Conservation (phyloP, 192 early-diverging fungal species). For the Funneliformis geosporum region DNA sequence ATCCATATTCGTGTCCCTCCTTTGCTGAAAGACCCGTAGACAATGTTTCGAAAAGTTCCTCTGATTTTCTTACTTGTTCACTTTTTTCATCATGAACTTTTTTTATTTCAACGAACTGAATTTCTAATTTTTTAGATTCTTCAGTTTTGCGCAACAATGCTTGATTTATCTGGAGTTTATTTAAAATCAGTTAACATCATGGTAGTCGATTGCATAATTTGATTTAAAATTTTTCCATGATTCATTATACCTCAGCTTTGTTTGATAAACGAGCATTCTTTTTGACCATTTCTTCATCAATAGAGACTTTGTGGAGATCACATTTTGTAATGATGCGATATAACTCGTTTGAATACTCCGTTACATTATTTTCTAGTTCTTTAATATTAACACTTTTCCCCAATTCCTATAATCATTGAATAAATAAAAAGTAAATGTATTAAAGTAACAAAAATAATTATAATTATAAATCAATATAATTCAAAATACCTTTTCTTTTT, state of each 20-base stretch:
- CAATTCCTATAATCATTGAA: slow-evolving; percentile 48
- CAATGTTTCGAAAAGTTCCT: slow-evolving; percentile 89
- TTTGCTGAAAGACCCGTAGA: slow-evolving; percentile 89
- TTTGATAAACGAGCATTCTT: slow-evolving; percentile 38
- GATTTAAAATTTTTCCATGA: background rate
- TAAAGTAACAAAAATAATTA: background rate
- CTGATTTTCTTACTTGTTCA: slow-evolving; percentile 61
- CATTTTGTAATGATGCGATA: slow-evolving; percentile 83
- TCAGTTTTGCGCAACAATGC: slow-evolving; percentile 43
- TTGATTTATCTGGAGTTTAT: slow-evolving; percentile 47
- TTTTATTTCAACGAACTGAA: slow-evolving; percentile 55
- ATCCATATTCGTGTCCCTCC: slow-evolving; percentile 93
- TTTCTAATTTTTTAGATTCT: slow-evolving; percentile 39
- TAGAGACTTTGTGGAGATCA: slow-evolving; percentile 74
- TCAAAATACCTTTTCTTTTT: slow-evolving; percentile 39
- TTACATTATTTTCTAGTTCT: slow-evolving; percentile 69
- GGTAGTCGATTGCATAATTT: background rate
- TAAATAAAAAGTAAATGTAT: background rate
- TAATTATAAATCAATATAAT: slow-evolving; percentile 12
- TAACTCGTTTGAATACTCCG: slow-evolving; percentile 76
- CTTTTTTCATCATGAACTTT: slow-evolving; percentile 56
- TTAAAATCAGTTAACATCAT: too few species aligned
- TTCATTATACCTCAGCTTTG: slow-evolving; percentile 45
- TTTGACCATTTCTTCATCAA: slow-evolving; percentile 73
- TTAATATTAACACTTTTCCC: slow-evolving; percentile 65